Evolutionary conservation across 1,284 basidiomycete species (phyloP).

Genomic region (Rhodotorula sp.): DNA sequence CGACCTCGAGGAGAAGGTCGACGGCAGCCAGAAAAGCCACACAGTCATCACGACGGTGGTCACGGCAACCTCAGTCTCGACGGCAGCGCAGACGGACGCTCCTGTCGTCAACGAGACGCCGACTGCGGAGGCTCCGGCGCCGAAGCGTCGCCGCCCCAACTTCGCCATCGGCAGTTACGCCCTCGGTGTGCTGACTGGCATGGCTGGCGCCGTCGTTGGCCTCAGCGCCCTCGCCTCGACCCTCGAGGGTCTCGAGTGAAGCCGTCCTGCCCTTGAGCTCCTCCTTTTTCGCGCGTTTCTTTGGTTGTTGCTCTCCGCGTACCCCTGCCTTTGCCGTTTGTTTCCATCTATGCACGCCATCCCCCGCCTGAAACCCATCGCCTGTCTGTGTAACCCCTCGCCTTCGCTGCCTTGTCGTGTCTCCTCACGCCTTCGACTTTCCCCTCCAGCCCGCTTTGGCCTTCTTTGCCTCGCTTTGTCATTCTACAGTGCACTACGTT

Average conservation of each 20-base stretch:
- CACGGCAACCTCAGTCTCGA: neutral
- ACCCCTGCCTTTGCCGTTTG: neutral
- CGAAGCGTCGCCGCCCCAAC: conserved; percentile 27
- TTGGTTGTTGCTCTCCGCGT: too few relatives aligned
- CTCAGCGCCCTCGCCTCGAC: conserved; percentile 16
- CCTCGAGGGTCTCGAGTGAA: conserved; percentile 15
- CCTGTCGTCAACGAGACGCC: neutral
- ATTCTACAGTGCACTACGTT: too few relatives aligned
- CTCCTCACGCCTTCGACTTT: neutral
- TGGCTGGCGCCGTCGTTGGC: conserved; percentile 12
- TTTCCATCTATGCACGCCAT: neutral
- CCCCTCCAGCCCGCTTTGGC: neutral
- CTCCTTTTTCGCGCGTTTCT: neutral
- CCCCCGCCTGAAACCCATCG: too few relatives aligned
- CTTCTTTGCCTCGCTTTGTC: neutral
- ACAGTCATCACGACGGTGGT: neutral
- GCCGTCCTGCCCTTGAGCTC: neutral
- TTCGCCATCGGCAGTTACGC: conserved; percentile 12
- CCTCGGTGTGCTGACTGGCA: conserved; percentile 16
- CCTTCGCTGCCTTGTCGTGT: neutral
- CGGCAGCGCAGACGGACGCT: neutral
- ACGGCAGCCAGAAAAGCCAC: too few relatives aligned
- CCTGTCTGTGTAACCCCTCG: neutral
- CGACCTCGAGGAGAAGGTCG: neutral
- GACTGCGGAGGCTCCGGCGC: neutral